A percentile compares a stretch with the other conserved stretches of the same genome.
Evolutionary conservation across 2,329 filamentous ascomycete species (phyloP).

Genomic region (Penicillium palitans): DNA sequence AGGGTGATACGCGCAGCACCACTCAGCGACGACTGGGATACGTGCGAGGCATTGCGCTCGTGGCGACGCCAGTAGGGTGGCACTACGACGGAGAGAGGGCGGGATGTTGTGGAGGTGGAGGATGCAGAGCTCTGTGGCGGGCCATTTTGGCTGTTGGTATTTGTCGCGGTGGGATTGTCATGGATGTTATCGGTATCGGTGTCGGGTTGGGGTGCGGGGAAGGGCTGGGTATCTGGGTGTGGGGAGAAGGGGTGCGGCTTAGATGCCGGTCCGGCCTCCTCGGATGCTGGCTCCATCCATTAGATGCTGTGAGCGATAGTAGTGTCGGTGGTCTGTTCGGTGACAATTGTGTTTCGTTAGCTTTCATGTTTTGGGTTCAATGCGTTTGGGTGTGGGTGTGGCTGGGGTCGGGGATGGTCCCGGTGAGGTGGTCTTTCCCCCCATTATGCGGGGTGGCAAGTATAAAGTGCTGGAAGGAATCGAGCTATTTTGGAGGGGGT

Average conservation of each 20-base stretch:
- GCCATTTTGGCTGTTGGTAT: conserved; percentile 12
- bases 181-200: not conserved
- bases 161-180: not conserved
- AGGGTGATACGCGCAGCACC: conserved; percentile 56
- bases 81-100: conserved; percentile 35
- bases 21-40: conserved; percentile 42
- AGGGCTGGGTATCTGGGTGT: conserved; percentile 7
- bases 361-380: not conserved
- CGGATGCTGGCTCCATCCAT: conserved; percentile 47
- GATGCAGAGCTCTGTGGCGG: conserved; percentile 11
- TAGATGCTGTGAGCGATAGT: conserved; percentile 25
- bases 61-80: conserved; percentile 51
- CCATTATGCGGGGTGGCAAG: conserved; percentile 7
- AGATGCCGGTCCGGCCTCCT: conserved; percentile 38
- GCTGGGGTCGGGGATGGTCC: not conserved
- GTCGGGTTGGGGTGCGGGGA: conserved; percentile 3
- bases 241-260: conserved; percentile 27
- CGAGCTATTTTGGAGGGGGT: not conserved
- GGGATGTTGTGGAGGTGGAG: conserved; percentile 15
- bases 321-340: conserved; percentile 1
- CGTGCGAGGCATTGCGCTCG: conserved; percentile 41
- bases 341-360: not conserved
- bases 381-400: not conserved
- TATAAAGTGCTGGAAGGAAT: not conserved
- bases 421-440: not conserved